Evolutionary conservation across 352 stramenopile species (phyloP).

Genomic region (Phytophthora uliginosa): DNA sequence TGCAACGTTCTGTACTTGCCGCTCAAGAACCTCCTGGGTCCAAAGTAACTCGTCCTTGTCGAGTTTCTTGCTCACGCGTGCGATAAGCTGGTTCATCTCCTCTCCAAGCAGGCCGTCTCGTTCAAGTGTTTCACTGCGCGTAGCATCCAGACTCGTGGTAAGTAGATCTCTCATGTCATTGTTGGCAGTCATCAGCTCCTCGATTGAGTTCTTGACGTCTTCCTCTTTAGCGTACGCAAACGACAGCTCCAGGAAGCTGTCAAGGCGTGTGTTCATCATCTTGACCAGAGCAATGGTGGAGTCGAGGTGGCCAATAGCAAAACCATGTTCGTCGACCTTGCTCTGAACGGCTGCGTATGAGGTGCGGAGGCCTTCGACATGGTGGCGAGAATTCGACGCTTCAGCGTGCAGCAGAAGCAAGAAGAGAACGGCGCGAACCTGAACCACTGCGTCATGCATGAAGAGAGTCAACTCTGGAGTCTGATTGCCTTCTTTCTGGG

Average conservation of each 20-base stretch:
- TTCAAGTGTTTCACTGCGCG: constrained; percentile 50
- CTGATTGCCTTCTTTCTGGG: constrained; percentile 27
- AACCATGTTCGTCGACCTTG: constrained; percentile 53
- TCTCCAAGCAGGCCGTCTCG: constrained; percentile 64
- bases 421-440: constrained; percentile 65
- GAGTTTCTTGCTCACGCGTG: constrained; percentile 76
- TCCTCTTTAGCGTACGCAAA: constrained; percentile 79
- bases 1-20: constrained; percentile 72
- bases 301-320: constrained; percentile 59
- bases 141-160: constrained; percentile 57
- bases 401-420: constrained; percentile 57
- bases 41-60: constrained; percentile 84
- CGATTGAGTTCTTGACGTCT: constrained; percentile 78
- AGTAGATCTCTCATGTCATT: constrained; percentile 57
- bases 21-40: constrained; percentile 77
- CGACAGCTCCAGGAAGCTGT: constrained; percentile 74
- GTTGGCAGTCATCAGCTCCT: constrained; percentile 65
- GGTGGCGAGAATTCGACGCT: constrained; percentile 45
- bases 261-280: constrained; percentile 66
- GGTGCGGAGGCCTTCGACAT: constrained; percentile 43
- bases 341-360: constrained; percentile 41
- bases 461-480: constrained; percentile 35
- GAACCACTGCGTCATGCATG: constrained; percentile 64
- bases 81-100: constrained; percentile 70
- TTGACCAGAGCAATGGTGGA: constrained; percentile 69